Percentiles rank a stretch among this genome's conserved stretches.
phyloP scores from a whole-genome alignment of 1,284 basidiomycete species.

The Marasmius sp. region DNA sequence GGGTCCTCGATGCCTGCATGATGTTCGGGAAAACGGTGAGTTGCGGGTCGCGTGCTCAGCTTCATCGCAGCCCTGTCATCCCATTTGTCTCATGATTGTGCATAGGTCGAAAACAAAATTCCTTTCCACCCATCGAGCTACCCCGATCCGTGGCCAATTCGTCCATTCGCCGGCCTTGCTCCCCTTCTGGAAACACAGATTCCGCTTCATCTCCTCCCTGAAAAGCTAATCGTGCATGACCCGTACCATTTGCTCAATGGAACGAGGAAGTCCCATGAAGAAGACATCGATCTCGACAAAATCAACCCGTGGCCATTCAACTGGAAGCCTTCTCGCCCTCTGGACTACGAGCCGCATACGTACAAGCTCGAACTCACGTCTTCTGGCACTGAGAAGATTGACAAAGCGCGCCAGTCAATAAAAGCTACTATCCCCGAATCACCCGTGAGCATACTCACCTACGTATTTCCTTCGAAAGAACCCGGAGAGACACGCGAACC shows the following conservation, averaged over 20 bases:
- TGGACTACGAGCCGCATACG: constrained; percentile 10
- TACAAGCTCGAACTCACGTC: constrained; percentile 16
- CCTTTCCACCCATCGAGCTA: constrained; percentile 13
- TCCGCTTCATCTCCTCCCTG: constrained; percentile 21
- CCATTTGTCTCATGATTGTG: too few species aligned
- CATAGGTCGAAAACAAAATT: not conserved
- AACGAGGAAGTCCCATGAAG: not conserved
- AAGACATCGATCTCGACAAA: not conserved
- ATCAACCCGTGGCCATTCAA: constrained; percentile 5
- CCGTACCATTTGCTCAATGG: constrained; percentile 18
- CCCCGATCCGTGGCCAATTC: constrained; percentile 12
- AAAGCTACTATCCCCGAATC: not conserved
- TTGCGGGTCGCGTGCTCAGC: not conserved
- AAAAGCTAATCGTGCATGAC: constrained; percentile 26
- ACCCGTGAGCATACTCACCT: not conserved
- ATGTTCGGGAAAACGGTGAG: not conserved
- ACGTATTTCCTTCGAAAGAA: not conserved
- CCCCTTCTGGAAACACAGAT: constrained; percentile 18
- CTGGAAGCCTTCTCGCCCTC: not conserved
- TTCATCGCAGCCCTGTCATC: not conserved
- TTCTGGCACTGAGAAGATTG: not conserved
- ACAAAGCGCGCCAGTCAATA: not conserved
- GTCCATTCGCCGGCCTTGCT: constrained; percentile 9
- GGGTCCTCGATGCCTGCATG: not conserved
- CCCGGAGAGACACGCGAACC: not conserved